phyloP scores from a whole-genome alignment of 768 basidiomycete species.

The Mycena kentingensis region DNA sequence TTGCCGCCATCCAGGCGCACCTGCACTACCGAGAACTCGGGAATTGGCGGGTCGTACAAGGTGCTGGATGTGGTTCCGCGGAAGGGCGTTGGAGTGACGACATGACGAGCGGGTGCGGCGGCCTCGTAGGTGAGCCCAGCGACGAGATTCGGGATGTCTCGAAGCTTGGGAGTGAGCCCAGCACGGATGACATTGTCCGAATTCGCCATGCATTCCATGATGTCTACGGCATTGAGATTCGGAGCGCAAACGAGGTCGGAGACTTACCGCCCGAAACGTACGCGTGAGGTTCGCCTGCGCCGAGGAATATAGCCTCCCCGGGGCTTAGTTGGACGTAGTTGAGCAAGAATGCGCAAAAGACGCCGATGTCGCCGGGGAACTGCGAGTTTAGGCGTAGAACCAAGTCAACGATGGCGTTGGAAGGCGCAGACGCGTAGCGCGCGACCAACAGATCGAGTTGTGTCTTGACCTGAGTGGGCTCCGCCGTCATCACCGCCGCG shows the following conservation, averaged over 20 bases:
- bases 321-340: slow-evolving; percentile 80
- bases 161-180: slow-evolving; percentile 93
- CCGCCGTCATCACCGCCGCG: slow-evolving; percentile 81
- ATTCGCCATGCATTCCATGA: slow-evolving; percentile 99
- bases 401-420: slow-evolving; percentile 56
- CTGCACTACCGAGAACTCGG: slow-evolving; percentile 87
- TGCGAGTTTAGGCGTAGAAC: slow-evolving; percentile 66
- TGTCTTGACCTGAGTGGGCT: slow-evolving; percentile 47
- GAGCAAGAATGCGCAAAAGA: slow-evolving; percentile 87
- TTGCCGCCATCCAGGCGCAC: slow-evolving; percentile 48
- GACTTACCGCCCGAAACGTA: slow-evolving; percentile 87
- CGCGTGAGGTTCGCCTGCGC: slow-evolving; percentile 96
- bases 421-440: slow-evolving; percentile 56
- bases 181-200: slow-evolving; percentile 99
- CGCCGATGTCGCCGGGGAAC: slow-evolving; percentile 91
- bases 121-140: slow-evolving; percentile 84
- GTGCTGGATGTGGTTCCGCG: slow-evolving; percentile 35
- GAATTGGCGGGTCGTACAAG: slow-evolving; percentile 89
- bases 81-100: slow-evolving; percentile 63
- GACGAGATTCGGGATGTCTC: slow-evolving; percentile 91
- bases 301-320: slow-evolving; percentile 92
- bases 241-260: slow-evolving; percentile 3
- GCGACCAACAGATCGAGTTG: slow-evolving; percentile 59
- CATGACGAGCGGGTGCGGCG: slow-evolving; percentile 65
- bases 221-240: slow-evolving; percentile 55